Evolutionary conservation across 306 rosid genomes (phyloP), one percentile per base, ranked within the genome.

Genomic region (Quercus aquifolioides): DNA sequence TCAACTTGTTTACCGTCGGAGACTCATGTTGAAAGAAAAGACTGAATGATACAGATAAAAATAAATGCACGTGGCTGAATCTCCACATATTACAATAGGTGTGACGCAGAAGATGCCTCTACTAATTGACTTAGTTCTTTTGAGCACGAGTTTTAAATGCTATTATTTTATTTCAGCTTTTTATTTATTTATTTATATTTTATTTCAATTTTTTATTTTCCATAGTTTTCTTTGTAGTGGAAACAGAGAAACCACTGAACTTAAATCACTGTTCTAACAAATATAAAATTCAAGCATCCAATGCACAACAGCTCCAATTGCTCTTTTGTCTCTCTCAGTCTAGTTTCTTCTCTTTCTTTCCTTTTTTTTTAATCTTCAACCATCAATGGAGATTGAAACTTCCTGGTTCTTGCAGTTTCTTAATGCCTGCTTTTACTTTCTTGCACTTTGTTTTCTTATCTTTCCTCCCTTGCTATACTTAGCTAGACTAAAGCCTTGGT

Each of bases 341-440:
- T 15, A 19, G 41, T 71, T 59, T 56, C 49, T 20, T 35, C 46
- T 25, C 46, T 63, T 6, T 23, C 26, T 71, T 68, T 55, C 49
- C 56, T n/a, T 56, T 55, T 28, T 28, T 35, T 71, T 25, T 71
- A 35, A 30, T 73, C 31, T 70, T 49, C 52, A 31, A 78, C 74
- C 69, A 82, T 72, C 59, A 23, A 63, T 78, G 88, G 82, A 77
- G 76, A 69, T 75, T 18, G 69, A 80, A 78, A 33, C 74, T 77
- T 76, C 73, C 54, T 76, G 68, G 80, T 55, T 79, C 58, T 20
- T 71, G 69, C 82, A 74, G 72, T 63, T 63, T 68, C 62, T 80
- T 14, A 41, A 6, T 26, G 30, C 65, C 64, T 71, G 74, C 74
- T 69, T 68, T 28, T 60, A 5, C 74, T 72, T 73, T 8, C 69